Conservation (phyloP, 73 alveolate genomes). For the Paramecium sexaurelia region DNA sequence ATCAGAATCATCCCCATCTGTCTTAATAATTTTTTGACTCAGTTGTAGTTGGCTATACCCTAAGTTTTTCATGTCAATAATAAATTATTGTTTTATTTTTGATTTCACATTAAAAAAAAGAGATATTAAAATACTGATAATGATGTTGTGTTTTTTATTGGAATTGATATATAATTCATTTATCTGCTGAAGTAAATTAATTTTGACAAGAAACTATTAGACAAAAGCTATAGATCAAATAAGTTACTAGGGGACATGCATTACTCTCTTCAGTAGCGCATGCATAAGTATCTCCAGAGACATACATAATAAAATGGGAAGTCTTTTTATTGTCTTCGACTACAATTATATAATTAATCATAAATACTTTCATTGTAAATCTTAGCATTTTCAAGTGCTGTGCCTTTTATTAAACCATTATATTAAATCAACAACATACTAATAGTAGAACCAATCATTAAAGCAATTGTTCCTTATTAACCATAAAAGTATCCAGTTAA, state of each 20-base stretch:
- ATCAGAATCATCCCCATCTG: background rate
- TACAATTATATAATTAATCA: background rate
- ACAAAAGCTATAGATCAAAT: background rate
- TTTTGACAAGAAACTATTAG: background rate
- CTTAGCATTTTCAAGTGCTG: constrained; percentile 50
- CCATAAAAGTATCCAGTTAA: background rate
- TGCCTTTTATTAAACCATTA: constrained; percentile 10
- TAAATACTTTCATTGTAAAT: constrained; percentile 41
- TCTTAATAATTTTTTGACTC: constrained; percentile 7
- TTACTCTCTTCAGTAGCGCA: constrained; percentile 52
- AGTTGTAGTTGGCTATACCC: background rate
- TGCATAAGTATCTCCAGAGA: constrained; percentile 41
- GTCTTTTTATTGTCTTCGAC: constrained; percentile 14
- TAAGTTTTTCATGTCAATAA: background rate
- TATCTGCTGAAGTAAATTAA: background rate
- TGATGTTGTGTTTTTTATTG: background rate
- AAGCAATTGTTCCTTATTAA: background rate
- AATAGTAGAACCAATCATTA: background rate
- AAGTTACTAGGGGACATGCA: constrained; percentile 11
- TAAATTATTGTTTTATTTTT: background rate
- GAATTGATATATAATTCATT: background rate
- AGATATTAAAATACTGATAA: background rate
- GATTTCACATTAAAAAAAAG: background rate
- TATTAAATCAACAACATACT: background rate
- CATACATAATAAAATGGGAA: constrained; percentile 26